phyloP scores from a whole-genome alignment of 495 filamentous ascomycete genomes.

The Patellaria atrata region DNA sequence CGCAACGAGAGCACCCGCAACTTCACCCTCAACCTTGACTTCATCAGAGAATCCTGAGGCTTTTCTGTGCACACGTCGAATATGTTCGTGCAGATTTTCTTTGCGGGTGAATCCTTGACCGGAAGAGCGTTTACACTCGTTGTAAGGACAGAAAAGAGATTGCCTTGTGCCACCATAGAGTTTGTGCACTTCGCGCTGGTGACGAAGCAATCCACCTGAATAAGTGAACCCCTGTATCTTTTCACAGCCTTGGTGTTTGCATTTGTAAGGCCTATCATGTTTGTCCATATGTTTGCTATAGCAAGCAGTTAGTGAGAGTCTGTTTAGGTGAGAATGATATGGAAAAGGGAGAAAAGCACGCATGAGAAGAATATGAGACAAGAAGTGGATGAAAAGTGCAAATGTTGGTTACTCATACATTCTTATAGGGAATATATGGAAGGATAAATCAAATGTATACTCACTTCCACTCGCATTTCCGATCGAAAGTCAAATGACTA shows the following conservation, averaged over 20 bases:
- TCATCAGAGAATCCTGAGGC: slow-evolving; percentile 29
- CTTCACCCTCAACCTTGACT: slow-evolving; percentile 23
- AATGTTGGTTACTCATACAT: no score
- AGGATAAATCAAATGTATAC: slow-evolving; percentile 26
- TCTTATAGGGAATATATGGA: slow-evolving; percentile 1
- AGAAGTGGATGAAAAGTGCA: no score
- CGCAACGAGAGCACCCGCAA: neutral
- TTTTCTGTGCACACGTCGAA: slow-evolving; percentile 50
- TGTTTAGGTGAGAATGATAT: neutral
- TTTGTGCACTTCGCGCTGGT: slow-evolving; percentile 83
- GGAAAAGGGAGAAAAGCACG: slow-evolving; percentile 1
- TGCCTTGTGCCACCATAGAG: slow-evolving; percentile 73
- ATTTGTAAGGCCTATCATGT: slow-evolving; percentile 83
- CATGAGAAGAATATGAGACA: slow-evolving; percentile 1
- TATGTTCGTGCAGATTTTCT: slow-evolving; percentile 81
- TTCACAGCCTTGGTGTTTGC: slow-evolving; percentile 58
- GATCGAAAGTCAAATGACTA: slow-evolving; percentile 46
- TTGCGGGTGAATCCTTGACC: slow-evolving; percentile 69
- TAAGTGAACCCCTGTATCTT: slow-evolving; percentile 91
- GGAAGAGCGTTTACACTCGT: slow-evolving; percentile 65
- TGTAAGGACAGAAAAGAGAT: slow-evolving; percentile 59
- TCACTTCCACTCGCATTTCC: slow-evolving; percentile 90
- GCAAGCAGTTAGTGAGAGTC: slow-evolving; percentile 5
- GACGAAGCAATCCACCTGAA: slow-evolving; percentile 70
- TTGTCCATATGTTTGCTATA: slow-evolving; percentile 91